Percentiles rank a stretch among this genome's conserved stretches.
Evolutionary conservation across 176 grass and related monocot species (phyloP).

Genomic region (Carex parvula): DNA sequence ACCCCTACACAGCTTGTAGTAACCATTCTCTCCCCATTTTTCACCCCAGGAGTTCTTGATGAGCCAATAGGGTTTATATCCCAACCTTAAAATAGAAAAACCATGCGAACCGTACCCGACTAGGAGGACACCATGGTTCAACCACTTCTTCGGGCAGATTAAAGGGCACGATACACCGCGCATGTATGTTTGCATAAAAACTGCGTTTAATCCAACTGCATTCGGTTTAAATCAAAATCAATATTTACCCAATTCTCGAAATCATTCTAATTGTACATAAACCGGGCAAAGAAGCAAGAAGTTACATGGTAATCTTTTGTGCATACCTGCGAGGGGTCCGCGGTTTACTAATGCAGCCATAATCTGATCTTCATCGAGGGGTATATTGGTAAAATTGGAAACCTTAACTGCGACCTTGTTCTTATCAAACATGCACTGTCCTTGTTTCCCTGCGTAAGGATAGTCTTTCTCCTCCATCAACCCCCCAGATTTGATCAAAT

Average conservation of each 20-base stretch:
- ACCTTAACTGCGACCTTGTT: constrained; percentile 50
- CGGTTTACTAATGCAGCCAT: constrained; percentile 48
- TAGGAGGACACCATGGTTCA: constrained; percentile 89
- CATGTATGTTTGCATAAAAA: constrained; percentile 93
- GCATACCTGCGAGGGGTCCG: constrained; percentile 49
- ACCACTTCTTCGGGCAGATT: constrained; percentile 50
- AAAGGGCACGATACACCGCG: constrained; percentile 73
- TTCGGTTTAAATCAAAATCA: background rate
- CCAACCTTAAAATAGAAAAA: constrained; percentile 61
- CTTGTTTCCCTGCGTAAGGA: constrained; percentile 55
- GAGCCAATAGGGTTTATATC: constrained; percentile 61
- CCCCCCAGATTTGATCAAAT: constrained; percentile 61
- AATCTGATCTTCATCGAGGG: constrained; percentile 56
- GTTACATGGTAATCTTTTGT: background rate
- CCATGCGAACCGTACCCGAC: constrained; percentile 63
- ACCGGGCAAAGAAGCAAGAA: background rate
- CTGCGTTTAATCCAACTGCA: constrained; percentile 69
- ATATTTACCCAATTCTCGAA: background rate
- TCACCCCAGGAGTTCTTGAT: constrained; percentile 91
- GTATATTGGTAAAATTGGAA: constrained; percentile 59
- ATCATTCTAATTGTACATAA: background rate
- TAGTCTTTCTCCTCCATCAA: constrained; percentile 66
- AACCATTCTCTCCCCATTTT: constrained; percentile 63
- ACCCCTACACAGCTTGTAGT: constrained; percentile 66
- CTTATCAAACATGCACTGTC: constrained; percentile 62